Base-by-base conservation (phyloP, 441 rosid species). In the Brassica balearica region DNA sequence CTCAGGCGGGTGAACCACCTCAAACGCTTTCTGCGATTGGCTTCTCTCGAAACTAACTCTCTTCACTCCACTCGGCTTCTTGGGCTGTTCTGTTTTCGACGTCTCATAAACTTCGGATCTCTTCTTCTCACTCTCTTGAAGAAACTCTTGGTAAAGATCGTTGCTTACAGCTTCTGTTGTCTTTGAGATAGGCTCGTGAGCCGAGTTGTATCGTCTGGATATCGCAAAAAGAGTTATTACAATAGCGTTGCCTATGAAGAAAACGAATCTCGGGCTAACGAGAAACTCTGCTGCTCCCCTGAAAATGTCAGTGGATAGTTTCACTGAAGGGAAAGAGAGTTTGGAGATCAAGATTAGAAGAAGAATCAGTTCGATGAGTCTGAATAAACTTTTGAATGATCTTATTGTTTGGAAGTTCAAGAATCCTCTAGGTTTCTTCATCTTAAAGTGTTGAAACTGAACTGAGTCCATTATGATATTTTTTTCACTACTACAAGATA, bases 211-310 rank as follows among this genome's bases (percentile, higher is more conserved):
- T 68, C 81, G 86, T 22, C 97, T 88, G 0, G 98, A 89, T 64
- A 83, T 92, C 11, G 83, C 87, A 8, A 93, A 91, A 41, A 95
- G 90, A 55, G 83, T 84, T 81, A 91, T 81, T 72, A 93, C 84
- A 71, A 95, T 93, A 25, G 72, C 84, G 86, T 95, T 93, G 11
- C 97, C 97, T 1, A 93, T 19, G 7, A 93, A 75, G 81, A 95
- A 95, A 60, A 95, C 90, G 48, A 93, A 92, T 23, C 85, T 75
- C 1, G 97, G 96, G 71, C 93, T 90, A 12, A 66, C 85, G 3
- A 92, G 85, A 71, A 82, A 46, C 55, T 75, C 68, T 2, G 84
- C 58, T 10, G 88, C 73, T 82, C 77, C 87, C 84, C 79, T 88
- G 82, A 95, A 87, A 73, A 87, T 82, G 67, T 80, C 90, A 0